These are phyloP conservation scores for Moesziomyces parantarcticus DNA, from an alignment of 1,284 basidiomycete species.

Conservation along the genomic window DNA sequence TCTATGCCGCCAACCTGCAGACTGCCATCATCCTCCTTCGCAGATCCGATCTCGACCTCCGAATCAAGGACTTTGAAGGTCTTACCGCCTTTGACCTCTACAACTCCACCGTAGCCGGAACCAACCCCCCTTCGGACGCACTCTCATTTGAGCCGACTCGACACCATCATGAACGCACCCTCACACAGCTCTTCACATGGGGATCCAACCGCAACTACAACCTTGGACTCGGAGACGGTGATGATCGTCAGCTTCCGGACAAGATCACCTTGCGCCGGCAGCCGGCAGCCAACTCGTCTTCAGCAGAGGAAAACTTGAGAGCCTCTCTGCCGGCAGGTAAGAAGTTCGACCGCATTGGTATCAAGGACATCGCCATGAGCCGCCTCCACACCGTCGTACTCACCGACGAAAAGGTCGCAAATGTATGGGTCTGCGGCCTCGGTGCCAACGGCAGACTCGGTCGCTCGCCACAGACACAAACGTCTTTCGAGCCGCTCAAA, in stretches of 20 bases:
- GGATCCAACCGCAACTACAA: conserved; percentile 78
- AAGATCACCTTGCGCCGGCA: conserved; percentile 73
- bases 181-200: conserved; percentile 83
- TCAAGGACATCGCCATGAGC: conserved; percentile 62
- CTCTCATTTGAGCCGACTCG: conserved; percentile 20
- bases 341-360: conserved; percentile 56
- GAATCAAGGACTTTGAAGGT: conserved; percentile 86
- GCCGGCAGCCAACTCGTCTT: conserved; percentile 4
- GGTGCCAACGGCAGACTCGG: conserved; percentile 72
- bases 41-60: conserved; percentile 78
- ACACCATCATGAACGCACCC: conserved; percentile 28
- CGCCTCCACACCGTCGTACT: conserved; percentile 62
- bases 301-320: conserved; percentile 16
- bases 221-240: conserved; percentile 83
- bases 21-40: conserved; percentile 81
- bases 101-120: conserved; percentile 72
- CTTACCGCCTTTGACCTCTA: conserved; percentile 94
- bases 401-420: conserved; percentile 58
- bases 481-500: conserved; percentile 75
- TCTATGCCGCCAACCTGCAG: conserved; percentile 86
- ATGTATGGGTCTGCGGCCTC: conserved; percentile 65
- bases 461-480: conserved; percentile 81
- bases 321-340: conserved; percentile 43
- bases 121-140: conserved; percentile 49
- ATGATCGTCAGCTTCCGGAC: conserved; percentile 84